phyloP scores from a whole-genome alignment of 495 filamentous ascomycete genomes.

The Hypoxylon cercidicola region DNA sequence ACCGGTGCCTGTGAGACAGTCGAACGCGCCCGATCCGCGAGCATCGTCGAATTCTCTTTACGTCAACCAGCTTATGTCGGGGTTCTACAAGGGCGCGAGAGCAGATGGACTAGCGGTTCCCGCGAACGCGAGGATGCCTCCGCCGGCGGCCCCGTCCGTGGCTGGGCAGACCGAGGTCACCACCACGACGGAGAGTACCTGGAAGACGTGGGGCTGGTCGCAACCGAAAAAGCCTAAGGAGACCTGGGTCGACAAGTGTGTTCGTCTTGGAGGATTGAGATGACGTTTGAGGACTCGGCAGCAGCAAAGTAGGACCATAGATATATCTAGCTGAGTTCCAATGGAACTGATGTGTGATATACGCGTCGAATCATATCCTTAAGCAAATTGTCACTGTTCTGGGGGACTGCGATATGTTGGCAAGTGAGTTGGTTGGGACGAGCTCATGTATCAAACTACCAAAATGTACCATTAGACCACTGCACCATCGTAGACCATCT shows the following conservation, averaged over 20 bases:
- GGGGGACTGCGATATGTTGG: no score
- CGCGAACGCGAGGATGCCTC: conserved; percentile 24
- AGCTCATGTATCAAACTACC: no score
- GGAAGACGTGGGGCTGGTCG: conserved; percentile 40
- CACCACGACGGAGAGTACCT: conserved; percentile 32
- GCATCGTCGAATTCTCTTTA: conserved; percentile 25
- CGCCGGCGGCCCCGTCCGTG: conserved; percentile 35
- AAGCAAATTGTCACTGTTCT: no score
- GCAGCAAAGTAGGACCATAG: conserved; percentile 8
- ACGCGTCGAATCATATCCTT: conserved; percentile 18
- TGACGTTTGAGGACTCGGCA: neutral
- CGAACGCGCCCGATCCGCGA: neutral
- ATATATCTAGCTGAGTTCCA: conserved; percentile 1
- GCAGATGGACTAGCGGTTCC: conserved; percentile 18
- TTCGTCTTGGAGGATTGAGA: conserved; percentile 27
- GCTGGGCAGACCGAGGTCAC: conserved; percentile 32
- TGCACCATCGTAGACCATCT: no score
- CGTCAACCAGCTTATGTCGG: conserved; percentile 32
- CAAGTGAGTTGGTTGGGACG: no score
- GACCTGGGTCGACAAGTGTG: conserved; percentile 31
- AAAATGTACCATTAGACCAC: no score
- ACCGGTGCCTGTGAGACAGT: neutral
- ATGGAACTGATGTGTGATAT: neutral
- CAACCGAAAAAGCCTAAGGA: conserved; percentile 29
- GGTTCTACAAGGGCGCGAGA: conserved; percentile 30